Evolutionary conservation across 371 early-diverging fungal genomes (phyloP).

Genomic region (Smittium mucronatum): DNA sequence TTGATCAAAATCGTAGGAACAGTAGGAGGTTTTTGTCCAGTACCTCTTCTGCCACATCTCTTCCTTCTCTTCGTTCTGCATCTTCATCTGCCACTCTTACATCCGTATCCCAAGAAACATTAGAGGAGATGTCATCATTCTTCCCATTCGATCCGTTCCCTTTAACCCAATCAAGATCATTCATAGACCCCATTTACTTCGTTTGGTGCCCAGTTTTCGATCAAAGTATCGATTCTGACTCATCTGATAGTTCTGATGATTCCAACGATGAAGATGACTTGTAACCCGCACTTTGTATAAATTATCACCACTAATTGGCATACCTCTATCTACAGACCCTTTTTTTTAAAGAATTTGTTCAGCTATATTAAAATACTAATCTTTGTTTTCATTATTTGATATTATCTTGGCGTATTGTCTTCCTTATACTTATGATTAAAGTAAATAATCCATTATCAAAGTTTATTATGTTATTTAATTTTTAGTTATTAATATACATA

Average conservation of each 20-base stretch:
- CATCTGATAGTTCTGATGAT: conserved; percentile 17
- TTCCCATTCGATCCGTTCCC: conserved; percentile 91
- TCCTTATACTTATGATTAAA: no score
- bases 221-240: conserved; percentile 18
- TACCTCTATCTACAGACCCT: no score
- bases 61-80: not conserved
- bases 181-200: conserved; percentile 47
- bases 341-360: no score
- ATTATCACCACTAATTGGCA: no score
- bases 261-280: conserved; percentile 41
- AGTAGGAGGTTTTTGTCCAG: not conserved
- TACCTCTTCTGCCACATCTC: not conserved
- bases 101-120: conserved; percentile 16
- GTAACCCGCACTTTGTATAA: no score
- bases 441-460: no score
- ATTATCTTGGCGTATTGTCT: no score
- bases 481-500: no score
- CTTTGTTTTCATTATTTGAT: no score
- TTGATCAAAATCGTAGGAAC: conserved; percentile 50
- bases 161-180: conserved; percentile 47
- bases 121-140: conserved; percentile 57
- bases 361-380: no score
- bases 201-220: conserved; percentile 43
- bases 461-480: no score
- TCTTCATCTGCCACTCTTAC: conserved; percentile 14